Evolutionary conservation across 148 eudicot genomes (phyloP).

Genomic region (Limonium bicolor): DNA sequence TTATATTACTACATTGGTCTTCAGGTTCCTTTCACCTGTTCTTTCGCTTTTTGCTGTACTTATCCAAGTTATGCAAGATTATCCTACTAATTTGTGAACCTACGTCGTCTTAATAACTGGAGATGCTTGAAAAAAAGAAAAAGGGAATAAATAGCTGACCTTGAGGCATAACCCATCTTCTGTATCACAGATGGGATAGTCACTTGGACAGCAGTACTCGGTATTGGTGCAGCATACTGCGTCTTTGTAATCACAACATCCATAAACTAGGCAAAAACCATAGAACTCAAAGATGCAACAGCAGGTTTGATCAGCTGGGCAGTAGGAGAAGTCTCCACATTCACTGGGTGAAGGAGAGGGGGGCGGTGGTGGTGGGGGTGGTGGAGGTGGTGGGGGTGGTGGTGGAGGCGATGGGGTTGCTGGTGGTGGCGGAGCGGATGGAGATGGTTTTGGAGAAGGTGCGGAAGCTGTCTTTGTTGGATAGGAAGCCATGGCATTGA

Average conservation of each 20-base stretch:
- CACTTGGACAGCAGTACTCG: constrained; percentile 44
- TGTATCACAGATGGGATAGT: constrained; percentile 53
- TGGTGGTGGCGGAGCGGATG: constrained; percentile 16
- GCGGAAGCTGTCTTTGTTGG: constrained; percentile 31
- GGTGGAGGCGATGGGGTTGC: constrained; percentile 20
- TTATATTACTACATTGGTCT: no score
- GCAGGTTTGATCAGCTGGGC: constrained; percentile 37
- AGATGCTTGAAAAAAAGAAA: not conserved
- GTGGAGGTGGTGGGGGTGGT: constrained; percentile 21
- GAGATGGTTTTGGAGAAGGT: constrained; percentile 23
- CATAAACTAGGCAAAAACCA: constrained; percentile 32
- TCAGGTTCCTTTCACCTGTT: no score
- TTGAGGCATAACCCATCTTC: constrained; percentile 36
- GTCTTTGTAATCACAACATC: constrained; percentile 43
- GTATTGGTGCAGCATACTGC: constrained; percentile 56
- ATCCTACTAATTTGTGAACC: no score
- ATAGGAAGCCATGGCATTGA: constrained; percentile 57
- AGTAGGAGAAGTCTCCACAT: constrained; percentile 50
- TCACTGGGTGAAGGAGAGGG: constrained; percentile 37
- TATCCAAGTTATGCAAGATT: no score
- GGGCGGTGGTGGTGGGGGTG: constrained; percentile 28
- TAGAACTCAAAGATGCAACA: constrained; percentile 37
- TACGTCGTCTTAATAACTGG: not conserved
- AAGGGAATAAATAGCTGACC: constrained; percentile 15
- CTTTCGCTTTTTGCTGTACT: no score